Evolutionary conservation across 768 basidiomycete genomes (phyloP), one percentile per base, ranked within the genome.

Genomic region (Lentinula edodes): DNA sequence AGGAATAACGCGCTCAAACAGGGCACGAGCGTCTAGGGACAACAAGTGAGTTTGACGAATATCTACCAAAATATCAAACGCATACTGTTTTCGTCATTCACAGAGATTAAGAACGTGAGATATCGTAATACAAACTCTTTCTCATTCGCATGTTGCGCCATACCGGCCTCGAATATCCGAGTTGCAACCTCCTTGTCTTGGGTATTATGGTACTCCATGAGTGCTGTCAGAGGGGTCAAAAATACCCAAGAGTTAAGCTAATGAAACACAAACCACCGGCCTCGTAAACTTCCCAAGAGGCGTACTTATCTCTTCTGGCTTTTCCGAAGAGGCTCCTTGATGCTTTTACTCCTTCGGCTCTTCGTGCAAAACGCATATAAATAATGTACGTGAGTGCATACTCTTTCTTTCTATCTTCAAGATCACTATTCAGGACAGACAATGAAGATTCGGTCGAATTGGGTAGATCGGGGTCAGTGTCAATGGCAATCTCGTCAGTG

Each of bases 1-100:
- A 15, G 80, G 73, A 28, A 96, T 90, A 6, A 92, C 88, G 32
- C 91, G 85, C 70, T 99, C 96, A 70, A 99, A 99, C 32, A 98
- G 77, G 0, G 96, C 96, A 60, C 96, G 86, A 1, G 96, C 97
- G 76, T 99, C 97, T 99, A 63, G 6, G 53, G 41, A 42, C 46
- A 43, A 51, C 48, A 54, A 59, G 63, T 63, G n/a, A 58, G 52
- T 20, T 38, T 18, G 18, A 39, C 51, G 54, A 53, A 20, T 9
- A 39, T 5, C 16, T 39, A 6, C 53, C 50, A 62, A 62, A 18
- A 10, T 20, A 59, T n/a, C 54, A 53, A 34, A 43, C 58, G 43
- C 91, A 66, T 70, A 97, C 96, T 99, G 69, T 88, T 93, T 66
- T 94, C 90, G 72, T 98, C 96, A 67, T 98, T 98, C 76, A 97